Evolutionary conservation across 148 eudicot genomes (phyloP).

Genomic region (Chenopodium suecicum): DNA sequence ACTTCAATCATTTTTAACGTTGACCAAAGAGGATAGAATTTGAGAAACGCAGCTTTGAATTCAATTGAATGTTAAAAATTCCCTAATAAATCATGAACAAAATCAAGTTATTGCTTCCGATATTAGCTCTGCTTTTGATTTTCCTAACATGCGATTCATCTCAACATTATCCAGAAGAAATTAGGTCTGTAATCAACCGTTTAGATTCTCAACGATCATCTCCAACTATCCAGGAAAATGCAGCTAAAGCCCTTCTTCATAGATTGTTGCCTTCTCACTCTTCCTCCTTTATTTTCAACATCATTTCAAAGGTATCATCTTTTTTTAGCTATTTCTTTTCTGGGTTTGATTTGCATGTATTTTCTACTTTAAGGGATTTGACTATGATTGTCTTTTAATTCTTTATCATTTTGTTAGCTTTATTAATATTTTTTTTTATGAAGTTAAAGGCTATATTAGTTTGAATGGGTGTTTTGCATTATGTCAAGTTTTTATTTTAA

Average conservation of each 20-base stretch:
- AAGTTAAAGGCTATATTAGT: too few species aligned
- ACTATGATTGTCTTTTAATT: neutral
- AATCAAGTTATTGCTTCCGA: conserved; percentile 1
- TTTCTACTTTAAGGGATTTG: neutral
- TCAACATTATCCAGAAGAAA: conserved; percentile 33
- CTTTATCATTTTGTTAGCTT: neutral
- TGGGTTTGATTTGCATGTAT: neutral
- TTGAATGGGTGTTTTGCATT: too few species aligned
- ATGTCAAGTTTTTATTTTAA: neutral
- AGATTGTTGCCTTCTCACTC: conserved; percentile 74
- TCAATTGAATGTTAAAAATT: too few species aligned
- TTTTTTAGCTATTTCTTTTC: neutral
- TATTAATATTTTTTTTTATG: neutral
- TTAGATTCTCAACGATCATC: conserved; percentile 51
- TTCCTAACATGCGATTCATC: conserved; percentile 24
- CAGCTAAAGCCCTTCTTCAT: conserved; percentile 60
- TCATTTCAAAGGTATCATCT: conserved; percentile 55
- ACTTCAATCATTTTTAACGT: too few species aligned
- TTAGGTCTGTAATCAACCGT: conserved; percentile 41
- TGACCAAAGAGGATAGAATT: too few species aligned
- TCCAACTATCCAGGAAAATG: conserved; percentile 55
- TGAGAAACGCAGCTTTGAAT: too few species aligned
- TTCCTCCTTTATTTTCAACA: conserved; percentile 60
- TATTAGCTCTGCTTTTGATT: conserved; percentile 27
- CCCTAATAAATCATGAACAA: too few species aligned